Evolutionary conservation across 2,329 filamentous ascomycete genomes (phyloP).

Genomic region (Ampelomyces quisqualis): DNA sequence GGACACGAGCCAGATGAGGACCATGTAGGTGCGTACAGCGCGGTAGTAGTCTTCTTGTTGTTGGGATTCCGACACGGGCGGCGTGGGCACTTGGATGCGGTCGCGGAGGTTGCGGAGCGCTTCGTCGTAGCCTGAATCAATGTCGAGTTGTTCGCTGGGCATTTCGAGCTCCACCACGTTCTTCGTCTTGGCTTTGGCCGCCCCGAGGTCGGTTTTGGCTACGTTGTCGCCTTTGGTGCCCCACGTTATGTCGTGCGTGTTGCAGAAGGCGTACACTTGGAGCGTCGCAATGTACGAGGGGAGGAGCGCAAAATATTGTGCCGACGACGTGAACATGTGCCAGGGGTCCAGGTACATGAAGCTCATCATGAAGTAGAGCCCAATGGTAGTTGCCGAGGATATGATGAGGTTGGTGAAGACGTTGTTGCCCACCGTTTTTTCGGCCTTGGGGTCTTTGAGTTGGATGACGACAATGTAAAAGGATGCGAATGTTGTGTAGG

Average conservation of each 20-base stretch:
- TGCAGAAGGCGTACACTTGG: slow-evolving; percentile 98
- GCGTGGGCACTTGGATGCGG: slow-evolving; percentile 73
- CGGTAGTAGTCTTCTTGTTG: slow-evolving; percentile 98
- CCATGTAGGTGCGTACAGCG: slow-evolving; percentile 96
- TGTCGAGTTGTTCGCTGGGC: slow-evolving; percentile 96
- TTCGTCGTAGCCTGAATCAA: slow-evolving; percentile 96
- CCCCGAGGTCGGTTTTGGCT: slow-evolving; percentile 86
- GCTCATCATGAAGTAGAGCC: slow-evolving; percentile 94
- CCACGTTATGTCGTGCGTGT: slow-evolving; percentile 98
- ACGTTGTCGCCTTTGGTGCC: slow-evolving; percentile 98
- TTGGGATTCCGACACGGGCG: slow-evolving; percentile 69
- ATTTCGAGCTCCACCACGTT: slow-evolving; percentile 92
- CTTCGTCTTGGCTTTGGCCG: slow-evolving; percentile 71
- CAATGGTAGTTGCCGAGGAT: slow-evolving; percentile 82
- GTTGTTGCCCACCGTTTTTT: slow-evolving; percentile 72
- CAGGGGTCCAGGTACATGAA: slow-evolving; percentile 97
- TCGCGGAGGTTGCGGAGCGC: slow-evolving; percentile 94
- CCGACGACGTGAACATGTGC: slow-evolving; percentile 95
- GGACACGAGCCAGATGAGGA: slow-evolving; percentile 87
- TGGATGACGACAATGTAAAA: slow-evolving; percentile 89
- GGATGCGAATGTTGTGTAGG: slow-evolving; percentile 86
- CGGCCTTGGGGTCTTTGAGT: slow-evolving; percentile 56
- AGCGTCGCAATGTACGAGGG: slow-evolving; percentile 95
- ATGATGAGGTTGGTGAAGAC: slow-evolving; percentile 95
- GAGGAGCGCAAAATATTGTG: slow-evolving; percentile 89